Evolutionary conservation across 2,329 filamentous ascomycete genomes (phyloP).

Genomic region (Aspergillus flavus): DNA sequence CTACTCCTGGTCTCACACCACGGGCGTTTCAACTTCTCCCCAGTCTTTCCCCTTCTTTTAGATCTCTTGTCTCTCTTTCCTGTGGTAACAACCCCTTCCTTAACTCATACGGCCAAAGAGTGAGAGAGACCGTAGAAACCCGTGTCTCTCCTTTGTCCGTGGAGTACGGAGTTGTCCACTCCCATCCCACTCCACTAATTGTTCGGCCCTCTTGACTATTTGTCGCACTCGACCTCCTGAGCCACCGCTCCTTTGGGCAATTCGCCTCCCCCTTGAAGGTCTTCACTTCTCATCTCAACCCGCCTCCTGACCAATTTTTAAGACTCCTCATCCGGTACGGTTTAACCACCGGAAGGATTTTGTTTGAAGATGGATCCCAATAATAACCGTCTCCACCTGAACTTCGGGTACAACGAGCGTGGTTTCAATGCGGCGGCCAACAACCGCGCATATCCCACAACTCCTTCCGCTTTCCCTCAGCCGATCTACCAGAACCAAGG

Average conservation of each 20-base stretch:
- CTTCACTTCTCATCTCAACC: constrained; percentile 12
- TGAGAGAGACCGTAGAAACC: neutral
- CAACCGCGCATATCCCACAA: constrained; percentile 78
- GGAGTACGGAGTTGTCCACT: constrained; percentile 10
- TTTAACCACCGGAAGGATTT: constrained; percentile 51
- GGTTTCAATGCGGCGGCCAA: constrained; percentile 61
- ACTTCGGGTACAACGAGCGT: constrained; percentile 61
- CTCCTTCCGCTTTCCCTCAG: constrained; percentile 94
- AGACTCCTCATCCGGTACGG: constrained; percentile 10
- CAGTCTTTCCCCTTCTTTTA: neutral
- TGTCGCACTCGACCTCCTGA: constrained; percentile 23
- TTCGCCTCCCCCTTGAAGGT: constrained; percentile 18
- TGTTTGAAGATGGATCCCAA: constrained; percentile 54
- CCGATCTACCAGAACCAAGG: constrained; percentile 70
- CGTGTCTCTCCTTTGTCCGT: constrained; percentile 2
- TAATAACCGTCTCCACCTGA: constrained; percentile 54
- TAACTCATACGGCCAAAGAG: neutral
- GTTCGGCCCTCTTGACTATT: constrained; percentile 12
- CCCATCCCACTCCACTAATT: constrained; percentile 20
- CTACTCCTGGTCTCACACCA: neutral
- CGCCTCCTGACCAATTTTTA: constrained; percentile 10
- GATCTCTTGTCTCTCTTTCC: neutral
- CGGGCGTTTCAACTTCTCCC: neutral
- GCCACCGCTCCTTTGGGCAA: constrained; percentile 33
- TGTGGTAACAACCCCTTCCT: neutral